Evolutionary conservation across 1,139 yeast genomes (phyloP).

Genomic region (Hanseniaspora sp.): DNA sequence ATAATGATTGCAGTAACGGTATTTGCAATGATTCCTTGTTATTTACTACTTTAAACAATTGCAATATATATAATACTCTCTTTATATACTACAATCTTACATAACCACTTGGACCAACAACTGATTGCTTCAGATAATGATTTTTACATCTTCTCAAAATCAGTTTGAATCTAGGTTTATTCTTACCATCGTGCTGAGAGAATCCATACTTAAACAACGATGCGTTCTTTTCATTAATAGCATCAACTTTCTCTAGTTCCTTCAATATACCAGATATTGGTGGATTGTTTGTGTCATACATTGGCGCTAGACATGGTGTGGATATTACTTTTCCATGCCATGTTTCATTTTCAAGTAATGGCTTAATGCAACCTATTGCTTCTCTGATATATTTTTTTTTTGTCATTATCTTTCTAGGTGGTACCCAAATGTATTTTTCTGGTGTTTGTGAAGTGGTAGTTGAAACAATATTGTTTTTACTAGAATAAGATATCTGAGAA

Average conservation of each 20-base stretch:
- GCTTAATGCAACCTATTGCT: conserved; percentile 48
- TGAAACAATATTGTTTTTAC: not conserved
- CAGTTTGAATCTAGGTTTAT: conserved; percentile 12
- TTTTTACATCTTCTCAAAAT: conserved; percentile 21
- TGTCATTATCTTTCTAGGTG: conserved; percentile 35
- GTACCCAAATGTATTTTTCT: conserved; percentile 39
- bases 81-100: conserved; percentile 13
- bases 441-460: conserved; percentile 7
- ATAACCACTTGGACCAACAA: conserved; percentile 27
- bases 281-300: conserved; percentile 23
- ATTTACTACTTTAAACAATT: not conserved
- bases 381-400: conserved; percentile 41
- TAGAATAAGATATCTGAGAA: not conserved
- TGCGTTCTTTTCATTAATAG: not conserved
- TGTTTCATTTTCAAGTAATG: conserved; percentile 41
- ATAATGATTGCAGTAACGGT: conserved; percentile 17
- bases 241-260: conserved; percentile 6
- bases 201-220: conserved; percentile 13
- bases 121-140: conserved; percentile 23
- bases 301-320: conserved; percentile 33
- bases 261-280: conserved; percentile 20
- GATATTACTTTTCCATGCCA: conserved; percentile 45
- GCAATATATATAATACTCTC: not conserved
- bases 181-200: conserved; percentile 8
- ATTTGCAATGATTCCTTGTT: conserved; percentile 12